Base-by-base conservation (phyloP, 768 basidiomycete genomes). In the Coprinopsis sp. region DNA sequence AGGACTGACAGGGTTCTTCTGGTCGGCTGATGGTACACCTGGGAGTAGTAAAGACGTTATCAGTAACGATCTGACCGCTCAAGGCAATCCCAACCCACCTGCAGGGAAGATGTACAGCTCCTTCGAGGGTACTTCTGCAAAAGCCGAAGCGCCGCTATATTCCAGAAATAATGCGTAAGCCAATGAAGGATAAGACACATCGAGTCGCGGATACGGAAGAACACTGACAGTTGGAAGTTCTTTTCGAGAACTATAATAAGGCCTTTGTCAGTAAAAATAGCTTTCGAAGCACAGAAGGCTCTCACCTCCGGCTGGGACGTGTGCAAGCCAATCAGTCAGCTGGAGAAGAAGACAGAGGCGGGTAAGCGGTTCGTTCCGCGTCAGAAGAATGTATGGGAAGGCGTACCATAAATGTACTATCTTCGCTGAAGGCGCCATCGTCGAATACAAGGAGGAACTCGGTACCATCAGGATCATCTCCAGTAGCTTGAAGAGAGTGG, bases 401-500 rank as follows among this genome's bases (percentile, higher is more conserved):
- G 28, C 46, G 6, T 37, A 73, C 72, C 62, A 80, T 57, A 61
- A 79, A 78, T 3, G 78, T 79, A 2, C 65, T 61, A 52, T 77
- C 75, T 54, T 79, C 77, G 57, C 67, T 70, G 58, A 79, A 79
- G 13, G 54, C 63, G 1, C 78, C 79, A 46, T 67, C 62, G 55
- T 74, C 70, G 53, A 79, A 79, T 18, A 79, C 76, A 54, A 80
- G 58, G 28, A 79, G 53, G 54, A 80, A 79, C 52, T 80, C 78
- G 3, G 72, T 64, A 3, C 78, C 78, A 7, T 66, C 66, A 6
- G 68, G 63, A 40, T 68, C 60, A 45, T 73, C 71, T 29, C 57
- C 57, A 1, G 73, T 77, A 6, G 71, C 79, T 59, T 79, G 78
- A 10, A 81, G 63, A 12, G 73, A 74, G 55, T 81, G 78, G 1